Evolutionary conservation across 306 rosid species (phyloP), one percentile per base, ranked within the genome.

Genomic region (Delonix regia): DNA sequence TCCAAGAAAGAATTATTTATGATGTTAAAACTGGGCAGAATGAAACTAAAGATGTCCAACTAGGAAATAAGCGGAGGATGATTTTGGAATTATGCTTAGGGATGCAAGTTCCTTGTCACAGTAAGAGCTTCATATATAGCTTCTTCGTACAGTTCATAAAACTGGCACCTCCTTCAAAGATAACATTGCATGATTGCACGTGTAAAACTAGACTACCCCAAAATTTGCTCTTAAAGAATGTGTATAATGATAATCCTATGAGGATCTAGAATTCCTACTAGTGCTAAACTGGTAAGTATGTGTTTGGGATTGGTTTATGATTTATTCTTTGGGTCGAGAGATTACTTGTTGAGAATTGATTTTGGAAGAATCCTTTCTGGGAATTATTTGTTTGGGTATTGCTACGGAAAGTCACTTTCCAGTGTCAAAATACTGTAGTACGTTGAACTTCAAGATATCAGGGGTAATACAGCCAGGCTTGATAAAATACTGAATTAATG

Each of bases 191-290:
- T 73, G 21, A 30, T 30, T 30, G 33, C 33, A 30, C 4, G 24
- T 72, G 6, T 51, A 22, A 51, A 61, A 15, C 16, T 63, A 24
- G 18, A 71, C 75, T 70, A 2, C 45, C 52, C 16, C 19, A 22
- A 51, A 71, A 77, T n/a, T 45, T 71, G 27, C 77, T 67, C 73
- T 67, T 11, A 71, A 73, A 48, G 73, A 78, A 78, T n/a, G n/a
- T n/a, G n/a, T n/a, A n/a, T n/a, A n/a, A n/a, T n/a, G n/a, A n/a
- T 39, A 44, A 51, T 28, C 30, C 27, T 22, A 4, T 27, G n/a
- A 66, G 59, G 44, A 66, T 78, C 53, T 60, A 21, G n/a, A 39
- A 6, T 48, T 71, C 67, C 51, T 39, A 60, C 13, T 18, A 59
- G 12, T 77, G 45, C 36, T 55, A 16, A 24, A 25, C 47, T 49